These are phyloP conservation scores for Russula foetens DNA, from an alignment of 768 basidiomycete genomes.

Conservation along the genomic window DNA sequence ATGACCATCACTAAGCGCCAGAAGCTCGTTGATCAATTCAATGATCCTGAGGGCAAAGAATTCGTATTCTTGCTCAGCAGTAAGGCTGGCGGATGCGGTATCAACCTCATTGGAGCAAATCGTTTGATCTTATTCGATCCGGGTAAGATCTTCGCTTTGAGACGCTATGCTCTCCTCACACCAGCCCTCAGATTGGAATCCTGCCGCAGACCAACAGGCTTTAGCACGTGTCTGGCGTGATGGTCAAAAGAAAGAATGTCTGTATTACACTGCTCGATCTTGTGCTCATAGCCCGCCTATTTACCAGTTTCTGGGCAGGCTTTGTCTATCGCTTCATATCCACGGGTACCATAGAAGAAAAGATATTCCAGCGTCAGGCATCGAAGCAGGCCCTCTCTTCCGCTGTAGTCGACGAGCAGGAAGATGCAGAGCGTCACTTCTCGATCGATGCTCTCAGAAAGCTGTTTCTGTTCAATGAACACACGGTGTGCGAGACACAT, in stretches of 20 bases:
- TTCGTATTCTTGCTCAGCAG: slow-evolving; percentile 92
- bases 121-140: slow-evolving; percentile 94
- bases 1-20: slow-evolving; percentile 90
- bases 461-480: slow-evolving; percentile 85
- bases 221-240: slow-evolving; percentile 99
- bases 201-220: slow-evolving; percentile 96
- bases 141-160: slow-evolving; percentile 37
- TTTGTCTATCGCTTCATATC: slow-evolving; percentile 98
- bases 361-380: slow-evolving; percentile 96
- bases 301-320: slow-evolving; percentile 36
- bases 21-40: slow-evolving; percentile 95
- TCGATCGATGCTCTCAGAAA: slow-evolving; percentile 82
- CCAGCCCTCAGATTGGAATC: slow-evolving; percentile 77
- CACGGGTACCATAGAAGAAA: slow-evolving; percentile 96
- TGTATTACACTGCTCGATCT: slow-evolving; percentile 23
- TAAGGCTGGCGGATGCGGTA: slow-evolving; percentile 93
- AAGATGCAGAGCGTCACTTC: slow-evolving; percentile 93
- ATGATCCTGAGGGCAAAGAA: slow-evolving; percentile 86
- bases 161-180: not conserved
- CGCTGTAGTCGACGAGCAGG: slow-evolving; percentile 96
- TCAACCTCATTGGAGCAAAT: slow-evolving; percentile 95
- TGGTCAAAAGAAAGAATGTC: slow-evolving; percentile 99
- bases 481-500: slow-evolving; percentile 87
- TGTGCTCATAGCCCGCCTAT: not conserved
- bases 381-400: slow-evolving; percentile 95